Evolutionary conservation across 1,284 basidiomycete genomes (phyloP).

Genomic region (Abortiporus biennis): DNA sequence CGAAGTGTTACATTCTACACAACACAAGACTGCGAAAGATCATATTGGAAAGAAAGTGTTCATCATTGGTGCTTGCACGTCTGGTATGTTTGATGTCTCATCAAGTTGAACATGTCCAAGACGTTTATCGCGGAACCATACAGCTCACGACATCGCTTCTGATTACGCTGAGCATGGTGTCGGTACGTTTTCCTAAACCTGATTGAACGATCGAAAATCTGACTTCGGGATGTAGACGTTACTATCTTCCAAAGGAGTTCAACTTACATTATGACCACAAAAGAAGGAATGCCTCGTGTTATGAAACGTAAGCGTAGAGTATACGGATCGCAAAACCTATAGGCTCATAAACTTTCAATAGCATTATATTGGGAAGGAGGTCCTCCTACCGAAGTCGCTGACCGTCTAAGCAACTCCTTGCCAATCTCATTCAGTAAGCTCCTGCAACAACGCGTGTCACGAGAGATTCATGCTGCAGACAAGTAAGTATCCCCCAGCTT

Average conservation of each 20-base stretch:
- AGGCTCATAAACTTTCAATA: constrained; percentile 10
- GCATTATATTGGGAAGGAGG: constrained; percentile 48
- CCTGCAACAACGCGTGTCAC: constrained; percentile 39
- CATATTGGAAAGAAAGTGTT: constrained; percentile 41
- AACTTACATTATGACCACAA: constrained; percentile 56
- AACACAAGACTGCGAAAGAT: constrained; percentile 31
- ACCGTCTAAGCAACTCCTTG: constrained; percentile 44
- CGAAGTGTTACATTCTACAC: constrained; percentile 35
- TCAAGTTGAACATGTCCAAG: not conserved
- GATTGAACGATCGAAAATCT: not conserved
- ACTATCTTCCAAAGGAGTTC: constrained; percentile 61
- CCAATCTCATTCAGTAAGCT: constrained; percentile 40
- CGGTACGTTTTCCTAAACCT: constrained; percentile 22
- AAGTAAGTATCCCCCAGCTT: constrained; percentile 21
- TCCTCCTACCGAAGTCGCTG: constrained; percentile 43
- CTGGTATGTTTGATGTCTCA: constrained; percentile 25
- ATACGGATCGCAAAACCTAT: not conserved
- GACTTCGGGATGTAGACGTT: constrained; percentile 30
- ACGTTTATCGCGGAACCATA: not conserved
- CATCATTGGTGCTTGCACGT: constrained; percentile 44
- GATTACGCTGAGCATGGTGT: constrained; percentile 41
- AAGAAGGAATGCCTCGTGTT: constrained; percentile 33
- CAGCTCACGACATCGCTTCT: constrained; percentile 35
- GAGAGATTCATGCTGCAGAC: constrained; percentile 43
- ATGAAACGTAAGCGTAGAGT: constrained; percentile 22